Percentiles rank a stretch among this genome's conserved stretches.
Evolutionary conservation across 371 early-diverging fungal species (phyloP).

Genomic region (Mucor lusitanicus): DNA sequence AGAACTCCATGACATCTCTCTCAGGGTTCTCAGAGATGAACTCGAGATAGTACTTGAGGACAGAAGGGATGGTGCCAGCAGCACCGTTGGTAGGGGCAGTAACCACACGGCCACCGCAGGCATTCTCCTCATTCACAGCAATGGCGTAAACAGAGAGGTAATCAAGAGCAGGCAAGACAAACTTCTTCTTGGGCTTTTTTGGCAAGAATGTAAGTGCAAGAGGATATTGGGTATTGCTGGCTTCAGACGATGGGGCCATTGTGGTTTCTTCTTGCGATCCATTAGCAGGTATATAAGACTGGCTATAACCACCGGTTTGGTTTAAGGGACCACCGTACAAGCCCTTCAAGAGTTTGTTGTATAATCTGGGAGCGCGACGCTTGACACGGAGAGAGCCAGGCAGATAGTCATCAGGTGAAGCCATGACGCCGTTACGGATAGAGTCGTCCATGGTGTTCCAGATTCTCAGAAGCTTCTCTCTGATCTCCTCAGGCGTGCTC

Average conservation of each 20-base stretch:
- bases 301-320: conserved; percentile 21
- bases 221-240: conserved; percentile 24
- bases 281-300: conserved; percentile 23
- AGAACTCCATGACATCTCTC: conserved; percentile 88
- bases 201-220: conserved; percentile 41
- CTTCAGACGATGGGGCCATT: background rate
- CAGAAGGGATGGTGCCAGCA: conserved; percentile 91
- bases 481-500: conserved; percentile 81
- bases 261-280: conserved; percentile 3
- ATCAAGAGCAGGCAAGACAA: conserved; percentile 78
- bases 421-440: conserved; percentile 76
- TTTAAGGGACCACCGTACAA: conserved; percentile 56
- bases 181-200: conserved; percentile 46
- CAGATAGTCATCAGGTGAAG: conserved; percentile 53
- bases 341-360: conserved; percentile 83
- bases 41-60: conserved; percentile 93
- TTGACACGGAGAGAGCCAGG: conserved; percentile 86
- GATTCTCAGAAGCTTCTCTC: conserved; percentile 71
- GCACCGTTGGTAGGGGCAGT: conserved; percentile 95
- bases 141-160: conserved; percentile 94
- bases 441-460: conserved; percentile 95
- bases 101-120: conserved; percentile 92
- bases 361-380: conserved; percentile 88
- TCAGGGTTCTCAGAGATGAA: conserved; percentile 89
- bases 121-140: conserved; percentile 97